Evolutionary conservation across 306 rosid genomes (phyloP), one percentile per base, ranked within the genome.

Genomic region (Benincasa hispida): DNA sequence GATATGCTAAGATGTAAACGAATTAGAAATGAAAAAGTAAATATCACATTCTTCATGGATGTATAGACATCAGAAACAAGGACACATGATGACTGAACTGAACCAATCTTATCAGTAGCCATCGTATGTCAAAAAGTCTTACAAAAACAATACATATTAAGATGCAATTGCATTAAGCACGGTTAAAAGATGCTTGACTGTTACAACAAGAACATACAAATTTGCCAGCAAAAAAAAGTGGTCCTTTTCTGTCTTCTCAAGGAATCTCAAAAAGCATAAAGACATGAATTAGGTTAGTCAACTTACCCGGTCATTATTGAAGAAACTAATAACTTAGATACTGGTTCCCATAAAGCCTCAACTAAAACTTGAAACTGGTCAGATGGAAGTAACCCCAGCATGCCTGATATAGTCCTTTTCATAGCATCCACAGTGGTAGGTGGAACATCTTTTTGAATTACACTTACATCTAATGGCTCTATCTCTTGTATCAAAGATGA

Each of bases 271-370:
- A 35, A 35, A 75, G 68, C 21, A 2, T 13, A 55, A 35, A n/a
- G 55, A 54, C 8, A 6, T 11, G 63, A 18, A 63, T 15, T 37
- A 6, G 72, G 61, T 74, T 22, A 45, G 48, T 32, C 45, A 77
- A 83, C 86, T 73, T 80, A 91, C 97, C 98, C 98, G 2, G 98
- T 94, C 92, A 91, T 90, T 90, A 94, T 89, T 18, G 98, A 94
- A 83, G 97, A 91, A 87, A 91, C 81, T 58, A 94, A 86, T 82
- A 94, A 81, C 87, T 87, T 91, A 67, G 98, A 94, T 56, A 94
- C 89, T 24, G 98, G 91, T 55, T 87, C 95, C 98, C 97, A 94
- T 81, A 91, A 74, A 34, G 98, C 97, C 85, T 94, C 97, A 25
- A 91, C 85, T 15, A 89, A 84, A 62, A 94, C 98, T 45, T 89